Evolutionary conservation across 179 eudicot genomes (phyloP).

Genomic region (Amaranthus tricolor): DNA sequence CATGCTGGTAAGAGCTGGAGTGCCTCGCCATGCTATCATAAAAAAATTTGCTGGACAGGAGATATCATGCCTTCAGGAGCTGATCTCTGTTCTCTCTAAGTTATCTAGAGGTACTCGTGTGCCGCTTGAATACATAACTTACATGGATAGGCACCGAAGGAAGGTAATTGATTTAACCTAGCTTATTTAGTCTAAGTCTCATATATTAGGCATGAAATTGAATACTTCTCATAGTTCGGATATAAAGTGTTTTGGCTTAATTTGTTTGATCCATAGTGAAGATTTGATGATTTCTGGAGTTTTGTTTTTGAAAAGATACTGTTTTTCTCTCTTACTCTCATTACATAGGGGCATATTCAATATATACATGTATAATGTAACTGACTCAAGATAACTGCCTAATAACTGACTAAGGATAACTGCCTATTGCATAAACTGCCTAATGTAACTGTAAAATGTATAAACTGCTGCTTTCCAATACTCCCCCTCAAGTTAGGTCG

Average conservation of each 20-base stretch:
- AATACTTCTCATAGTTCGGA: background rate
- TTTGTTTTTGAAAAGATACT: too few species aligned
- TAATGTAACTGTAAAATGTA: too few species aligned
- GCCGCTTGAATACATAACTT: constrained; percentile 82
- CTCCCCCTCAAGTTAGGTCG: too few species aligned
- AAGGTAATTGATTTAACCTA: constrained; percentile 49
- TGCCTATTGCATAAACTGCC: too few species aligned
- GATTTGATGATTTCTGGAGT: too few species aligned
- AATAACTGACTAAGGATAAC: too few species aligned
- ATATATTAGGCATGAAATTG: background rate
- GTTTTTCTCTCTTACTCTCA: too few species aligned
- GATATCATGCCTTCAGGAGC: constrained; percentile 61
- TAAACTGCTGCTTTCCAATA: too few species aligned
- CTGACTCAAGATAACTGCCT: too few species aligned
- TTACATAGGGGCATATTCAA: too few species aligned
- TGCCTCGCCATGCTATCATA: constrained; percentile 95
- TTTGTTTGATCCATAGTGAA: background rate
- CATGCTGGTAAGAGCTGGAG: constrained; percentile 91
- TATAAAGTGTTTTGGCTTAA: background rate
- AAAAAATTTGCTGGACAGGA: constrained; percentile 87
- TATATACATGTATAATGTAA: too few species aligned
- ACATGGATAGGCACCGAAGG: constrained; percentile 75
- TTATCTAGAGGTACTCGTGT: constrained; percentile 80
- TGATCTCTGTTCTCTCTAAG: constrained; percentile 64
- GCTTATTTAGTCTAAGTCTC: background rate